phyloP scores from a whole-genome alignment of 2,329 filamentous ascomycete species.

The Sclerotinia nivalis region DNA sequence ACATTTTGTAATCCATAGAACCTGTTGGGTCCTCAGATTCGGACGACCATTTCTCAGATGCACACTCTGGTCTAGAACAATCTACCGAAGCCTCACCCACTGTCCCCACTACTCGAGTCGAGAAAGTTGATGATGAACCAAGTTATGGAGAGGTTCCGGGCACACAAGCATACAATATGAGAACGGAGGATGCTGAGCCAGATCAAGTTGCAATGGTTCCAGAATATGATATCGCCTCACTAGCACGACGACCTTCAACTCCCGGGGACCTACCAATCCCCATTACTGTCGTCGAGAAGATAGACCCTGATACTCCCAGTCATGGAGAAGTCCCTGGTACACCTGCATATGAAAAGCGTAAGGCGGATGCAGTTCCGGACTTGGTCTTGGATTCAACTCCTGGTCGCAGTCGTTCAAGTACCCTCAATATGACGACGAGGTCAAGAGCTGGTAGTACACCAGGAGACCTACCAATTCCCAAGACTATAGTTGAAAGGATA shows the following conservation, averaged over 20 bases:
- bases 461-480: slow-evolving; percentile 52
- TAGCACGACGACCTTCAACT: slow-evolving; percentile 28
- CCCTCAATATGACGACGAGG: slow-evolving; percentile 24
- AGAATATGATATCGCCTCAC: slow-evolving; percentile 14
- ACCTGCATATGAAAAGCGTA: slow-evolving; percentile 55
- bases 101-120: slow-evolving; percentile 59
- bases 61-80: slow-evolving; percentile 53
- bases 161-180: slow-evolving; percentile 57
- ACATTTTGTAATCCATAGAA: slow-evolving; percentile 24
- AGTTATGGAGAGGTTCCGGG: slow-evolving; percentile 63
- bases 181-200: slow-evolving; percentile 58
- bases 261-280: slow-evolving; percentile 51
- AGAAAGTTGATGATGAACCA: slow-evolving; percentile 58
- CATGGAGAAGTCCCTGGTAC: slow-evolving; percentile 64
- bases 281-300: slow-evolving; percentile 57
- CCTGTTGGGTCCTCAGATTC: slow-evolving; percentile 56
- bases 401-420: slow-evolving; percentile 31
- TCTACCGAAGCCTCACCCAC: slow-evolving; percentile 47
- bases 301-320: slow-evolving; percentile 53
- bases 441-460: slow-evolving; percentile 39
- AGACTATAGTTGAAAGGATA: slow-evolving; percentile 58
- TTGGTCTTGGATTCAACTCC: slow-evolving; percentile 51
- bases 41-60: slow-evolving; percentile 70
- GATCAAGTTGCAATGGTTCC: slow-evolving; percentile 55
- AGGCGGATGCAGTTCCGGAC: slow-evolving; percentile 60